Base-by-base conservation (phyloP, 306 rosid genomes). In the Glycyrrhiza uralensis region DNA sequence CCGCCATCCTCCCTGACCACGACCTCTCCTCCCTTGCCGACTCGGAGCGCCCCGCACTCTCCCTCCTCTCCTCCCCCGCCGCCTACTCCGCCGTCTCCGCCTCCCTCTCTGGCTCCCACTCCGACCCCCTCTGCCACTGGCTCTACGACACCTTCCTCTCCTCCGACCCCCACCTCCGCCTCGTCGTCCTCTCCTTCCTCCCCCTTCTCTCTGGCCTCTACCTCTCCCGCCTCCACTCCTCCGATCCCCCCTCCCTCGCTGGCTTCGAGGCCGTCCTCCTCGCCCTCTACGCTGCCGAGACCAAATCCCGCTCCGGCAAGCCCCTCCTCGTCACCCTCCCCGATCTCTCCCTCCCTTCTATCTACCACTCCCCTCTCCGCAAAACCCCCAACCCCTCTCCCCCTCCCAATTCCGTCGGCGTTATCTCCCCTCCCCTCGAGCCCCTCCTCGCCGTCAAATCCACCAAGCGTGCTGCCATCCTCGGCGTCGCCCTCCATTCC, bases 51-150 rank as follows among this genome's bases (percentile, higher is more conserved):
- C 99, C 97, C 0, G 97, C 97, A 1, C 93, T 94, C 61, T 94
- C 99, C 3, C 99, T 94, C 46, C 87, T 94, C 58, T 89, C 96
- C 57, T 94, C 99, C 56, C 79, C 68, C 7, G 7, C 72, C 17
- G 90, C 96, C 20, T 94, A 87, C 87, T 22, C 76, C 57, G 87
- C 88, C 36, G 11, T 94, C 28, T 81, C 91, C 14, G 12, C 81
- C 7, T 65, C 88, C 41, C 92, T 89, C 60, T 81, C 91, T 3
- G 97, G 99, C 5, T 84, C 96, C 47, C 95, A 91, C 49, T 80
- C 96, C 35, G 97, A 89, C 80, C 93, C 97, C 9, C 96, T 91
- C 69, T 94, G 99, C 63, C 95, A 94, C 22, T 94, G 99, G 99
- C 96, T 94, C 50, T 94, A 94, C 76, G 99, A 94, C 59, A 94